Conservation (phyloP, 2,329 filamentous ascomycete species). For the Sporothrix variecibatus region DNA sequence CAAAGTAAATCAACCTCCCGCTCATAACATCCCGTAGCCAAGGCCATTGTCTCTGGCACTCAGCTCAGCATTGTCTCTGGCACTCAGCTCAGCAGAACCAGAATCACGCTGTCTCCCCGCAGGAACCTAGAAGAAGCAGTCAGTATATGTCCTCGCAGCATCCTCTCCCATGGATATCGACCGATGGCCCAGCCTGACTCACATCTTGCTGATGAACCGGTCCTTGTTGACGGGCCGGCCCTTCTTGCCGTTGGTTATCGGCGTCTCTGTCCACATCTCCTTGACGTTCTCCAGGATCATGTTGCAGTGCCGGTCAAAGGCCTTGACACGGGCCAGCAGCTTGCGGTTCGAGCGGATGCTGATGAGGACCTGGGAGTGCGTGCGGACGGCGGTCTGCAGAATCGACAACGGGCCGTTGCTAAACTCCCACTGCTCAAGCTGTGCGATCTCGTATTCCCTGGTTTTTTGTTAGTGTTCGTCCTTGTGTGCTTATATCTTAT, state of each 20-base stretch:
- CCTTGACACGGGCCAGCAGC: conserved; percentile 94
- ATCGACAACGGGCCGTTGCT: conserved; percentile 69
- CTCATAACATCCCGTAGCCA: neutral
- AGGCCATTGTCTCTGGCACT: conserved; percentile 1
- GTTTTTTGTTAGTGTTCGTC: neutral
- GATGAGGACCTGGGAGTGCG: conserved; percentile 93
- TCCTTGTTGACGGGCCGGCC: conserved; percentile 95
- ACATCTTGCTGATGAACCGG: conserved; percentile 95
- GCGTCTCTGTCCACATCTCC: conserved; percentile 99
- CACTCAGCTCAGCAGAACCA: conserved; percentile 75
- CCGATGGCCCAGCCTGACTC: neutral
- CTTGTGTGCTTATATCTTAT: neutral
- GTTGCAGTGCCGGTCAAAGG: conserved; percentile 98
- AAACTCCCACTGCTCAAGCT: conserved; percentile 61
- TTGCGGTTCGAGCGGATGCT: conserved; percentile 98
- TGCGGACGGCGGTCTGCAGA: conserved; percentile 92
- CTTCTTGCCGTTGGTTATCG: conserved; percentile 82
- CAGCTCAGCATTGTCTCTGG: conserved; percentile 75
- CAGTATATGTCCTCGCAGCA: neutral
- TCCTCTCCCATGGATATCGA: neutral
- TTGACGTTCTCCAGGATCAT: conserved; percentile 63
- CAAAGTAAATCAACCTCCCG: neutral
- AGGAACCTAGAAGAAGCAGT: conserved; percentile 64
- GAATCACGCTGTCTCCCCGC: conserved; percentile 82
- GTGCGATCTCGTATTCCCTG: conserved; percentile 88